Evolutionary conservation across 1,284 basidiomycete genomes (phyloP).

Genomic region (Ceratobasidium papillatum): DNA sequence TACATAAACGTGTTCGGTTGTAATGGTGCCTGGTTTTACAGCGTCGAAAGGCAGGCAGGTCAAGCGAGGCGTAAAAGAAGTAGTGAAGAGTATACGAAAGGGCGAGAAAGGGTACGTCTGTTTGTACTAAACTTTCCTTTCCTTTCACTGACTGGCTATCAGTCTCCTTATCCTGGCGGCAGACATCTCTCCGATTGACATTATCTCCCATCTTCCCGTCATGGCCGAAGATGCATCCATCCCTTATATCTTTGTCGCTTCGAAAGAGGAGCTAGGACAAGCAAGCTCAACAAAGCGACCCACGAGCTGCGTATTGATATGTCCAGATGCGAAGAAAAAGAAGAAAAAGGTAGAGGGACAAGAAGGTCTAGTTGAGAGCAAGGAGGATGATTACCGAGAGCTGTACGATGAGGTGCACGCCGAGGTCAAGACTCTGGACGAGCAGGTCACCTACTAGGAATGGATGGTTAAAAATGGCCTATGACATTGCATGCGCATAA

Average conservation of each 20-base stretch:
- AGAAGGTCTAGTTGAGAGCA: constrained; percentile 66
- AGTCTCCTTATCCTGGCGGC: constrained; percentile 93
- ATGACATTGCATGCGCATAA: background rate
- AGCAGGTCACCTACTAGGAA: constrained; percentile 69
- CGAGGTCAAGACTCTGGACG: constrained; percentile 85
- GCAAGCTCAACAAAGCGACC: constrained; percentile 98
- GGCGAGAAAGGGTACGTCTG: constrained; percentile 87
- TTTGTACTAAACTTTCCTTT: background rate
- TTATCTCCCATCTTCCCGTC: constrained; percentile 95
- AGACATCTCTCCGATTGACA: constrained; percentile 98
- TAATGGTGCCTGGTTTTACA: constrained; percentile 50
- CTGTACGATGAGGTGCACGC: constrained; percentile 84
- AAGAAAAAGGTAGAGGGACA: constrained; percentile 71
- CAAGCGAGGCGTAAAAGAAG: constrained; percentile 95
- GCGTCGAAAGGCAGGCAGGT: constrained; percentile 92
- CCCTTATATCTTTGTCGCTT: constrained; percentile 88
- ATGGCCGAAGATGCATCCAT: constrained; percentile 94
- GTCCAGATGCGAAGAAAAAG: constrained; percentile 73
- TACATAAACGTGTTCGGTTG: constrained; percentile 2
- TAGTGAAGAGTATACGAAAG: constrained; percentile 94
- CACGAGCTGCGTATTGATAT: constrained; percentile 97
- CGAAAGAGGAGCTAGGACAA: constrained; percentile 94
- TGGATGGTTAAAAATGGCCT: background rate
- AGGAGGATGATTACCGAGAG: constrained; percentile 83
- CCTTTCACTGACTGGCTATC: constrained; percentile 6